phyloP scores from a whole-genome alignment of 2,329 filamentous ascomycete species.

The Elsinoe batatas region DNA sequence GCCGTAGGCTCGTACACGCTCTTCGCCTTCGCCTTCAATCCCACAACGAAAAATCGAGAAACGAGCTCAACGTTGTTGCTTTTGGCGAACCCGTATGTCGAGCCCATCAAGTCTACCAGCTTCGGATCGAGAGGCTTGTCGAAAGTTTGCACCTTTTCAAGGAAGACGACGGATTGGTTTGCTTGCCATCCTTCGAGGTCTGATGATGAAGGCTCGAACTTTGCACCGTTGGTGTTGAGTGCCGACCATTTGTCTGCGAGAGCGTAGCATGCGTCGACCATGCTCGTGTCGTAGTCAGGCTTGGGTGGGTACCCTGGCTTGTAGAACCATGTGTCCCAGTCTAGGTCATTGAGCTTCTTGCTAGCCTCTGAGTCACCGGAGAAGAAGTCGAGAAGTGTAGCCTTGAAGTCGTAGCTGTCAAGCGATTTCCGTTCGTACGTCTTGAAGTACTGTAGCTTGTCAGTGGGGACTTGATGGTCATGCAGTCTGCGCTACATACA shows the following conservation, averaged over 20 bases:
- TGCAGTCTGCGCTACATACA: conserved; percentile 24
- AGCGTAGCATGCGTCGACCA: conserved; percentile 76
- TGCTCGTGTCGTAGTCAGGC: conserved; percentile 78
- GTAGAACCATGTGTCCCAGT: conserved; percentile 89
- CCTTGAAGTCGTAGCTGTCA: conserved; percentile 89
- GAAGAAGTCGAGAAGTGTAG: conserved; percentile 81
- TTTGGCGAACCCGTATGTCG: conserved; percentile 60
- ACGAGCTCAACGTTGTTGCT: conserved; percentile 82
- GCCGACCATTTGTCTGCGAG: conserved; percentile 74
- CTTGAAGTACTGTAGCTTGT: conserved; percentile 57
- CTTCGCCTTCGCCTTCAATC: conserved; percentile 62
- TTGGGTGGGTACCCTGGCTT: conserved; percentile 81
- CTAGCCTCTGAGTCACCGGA: conserved; percentile 50
- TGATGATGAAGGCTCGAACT: conserved; percentile 50
- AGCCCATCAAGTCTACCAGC: conserved; percentile 62
- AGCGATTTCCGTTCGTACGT: conserved; percentile 78
- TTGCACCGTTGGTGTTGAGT: conserved; percentile 25
- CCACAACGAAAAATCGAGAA: conserved; percentile 68
- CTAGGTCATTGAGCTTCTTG: conserved; percentile 59
- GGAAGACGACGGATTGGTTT: conserved; percentile 85
- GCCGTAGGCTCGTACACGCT: conserved; percentile 61
- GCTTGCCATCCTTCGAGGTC: conserved; percentile 69
- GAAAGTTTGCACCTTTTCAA: conserved; percentile 67
- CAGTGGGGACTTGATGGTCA: not conserved
- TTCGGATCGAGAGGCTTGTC: conserved; percentile 52